Evolutionary conservation across 805 yeast species (phyloP).

Genomic region (Isabelozyma heimii): DNA sequence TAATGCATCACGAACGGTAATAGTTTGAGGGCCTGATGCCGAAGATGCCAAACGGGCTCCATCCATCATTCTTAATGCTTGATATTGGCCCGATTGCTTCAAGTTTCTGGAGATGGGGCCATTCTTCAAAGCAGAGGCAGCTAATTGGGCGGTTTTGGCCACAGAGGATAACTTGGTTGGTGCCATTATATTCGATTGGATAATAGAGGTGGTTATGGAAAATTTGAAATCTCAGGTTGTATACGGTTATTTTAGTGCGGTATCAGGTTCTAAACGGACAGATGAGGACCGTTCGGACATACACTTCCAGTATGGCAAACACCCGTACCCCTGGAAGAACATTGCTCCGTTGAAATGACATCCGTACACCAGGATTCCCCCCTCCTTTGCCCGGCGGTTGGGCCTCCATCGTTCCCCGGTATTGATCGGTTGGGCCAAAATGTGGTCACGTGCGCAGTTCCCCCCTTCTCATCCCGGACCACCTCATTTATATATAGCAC

Average conservation of each 20-base stretch:
- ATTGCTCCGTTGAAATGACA: too few relatives aligned
- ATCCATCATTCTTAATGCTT: constrained; percentile 33
- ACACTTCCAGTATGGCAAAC: not conserved
- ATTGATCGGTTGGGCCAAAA: not conserved
- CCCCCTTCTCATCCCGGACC: not conserved
- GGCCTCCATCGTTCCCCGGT: not conserved
- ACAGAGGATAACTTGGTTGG: constrained; percentile 30
- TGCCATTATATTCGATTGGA: constrained; percentile 11
- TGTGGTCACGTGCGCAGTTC: not conserved
- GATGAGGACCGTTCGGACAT: constrained; percentile 26
- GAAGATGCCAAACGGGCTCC: constrained; percentile 43
- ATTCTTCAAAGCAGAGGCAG: constrained; percentile 32
- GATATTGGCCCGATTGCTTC: constrained; percentile 30
- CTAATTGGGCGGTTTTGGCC: constrained; percentile 44
- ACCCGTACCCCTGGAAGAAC: too few relatives aligned
- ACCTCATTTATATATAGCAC: not conserved
- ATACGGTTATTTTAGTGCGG: not conserved
- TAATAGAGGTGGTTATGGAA: too few relatives aligned
- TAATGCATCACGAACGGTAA: constrained; percentile 96
- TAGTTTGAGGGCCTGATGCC: constrained; percentile 50
- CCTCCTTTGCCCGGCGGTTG: not conserved
- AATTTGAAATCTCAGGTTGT: not conserved
- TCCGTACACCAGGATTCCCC: not conserved
- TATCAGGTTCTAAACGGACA: constrained; percentile 14
- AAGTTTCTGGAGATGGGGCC: constrained; percentile 15